Evolutionary conservation across 306 rosid genomes (phyloP).

Genomic region (Datisca glomerata): DNA sequence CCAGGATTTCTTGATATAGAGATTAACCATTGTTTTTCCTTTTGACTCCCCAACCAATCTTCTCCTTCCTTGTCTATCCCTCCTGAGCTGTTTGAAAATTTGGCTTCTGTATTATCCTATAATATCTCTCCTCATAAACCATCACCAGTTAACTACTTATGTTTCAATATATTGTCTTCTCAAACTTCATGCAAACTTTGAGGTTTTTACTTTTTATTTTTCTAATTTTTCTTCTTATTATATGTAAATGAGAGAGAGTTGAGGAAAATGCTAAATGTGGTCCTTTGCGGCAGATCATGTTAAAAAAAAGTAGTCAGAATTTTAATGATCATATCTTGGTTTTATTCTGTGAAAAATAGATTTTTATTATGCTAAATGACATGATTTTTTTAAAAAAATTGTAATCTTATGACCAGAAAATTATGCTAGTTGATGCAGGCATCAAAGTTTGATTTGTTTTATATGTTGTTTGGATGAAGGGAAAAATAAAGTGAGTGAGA

Average conservation of each 20-base stretch:
- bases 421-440: background rate
- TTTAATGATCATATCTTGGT: slow-evolving; percentile 14
- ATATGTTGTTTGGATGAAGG: slow-evolving; percentile 2
- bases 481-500: background rate
- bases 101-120: background rate
- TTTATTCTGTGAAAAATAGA: background rate
- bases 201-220: background rate
- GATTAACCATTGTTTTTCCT: slow-evolving; percentile 18
- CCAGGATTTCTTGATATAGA: slow-evolving; percentile 20
- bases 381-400: slow-evolving; percentile 31
- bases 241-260: background rate
- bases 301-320: slow-evolving; percentile 15
- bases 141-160: background rate
- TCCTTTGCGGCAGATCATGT: slow-evolving; percentile 19
- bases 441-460: background rate
- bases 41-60: slow-evolving; percentile 43
- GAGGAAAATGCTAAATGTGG: slow-evolving; percentile 12
- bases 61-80: slow-evolving; percentile 99
- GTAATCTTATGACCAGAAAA: slow-evolving; percentile 54
- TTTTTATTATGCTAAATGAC: slow-evolving; percentile 14
- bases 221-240: background rate
- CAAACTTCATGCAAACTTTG: background rate
- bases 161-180: background rate
- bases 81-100: slow-evolving; percentile 73
- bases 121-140: background rate